Evolutionary conservation across 495 filamentous ascomycete genomes (phyloP).

Genomic region (Xylaria cubensis): DNA sequence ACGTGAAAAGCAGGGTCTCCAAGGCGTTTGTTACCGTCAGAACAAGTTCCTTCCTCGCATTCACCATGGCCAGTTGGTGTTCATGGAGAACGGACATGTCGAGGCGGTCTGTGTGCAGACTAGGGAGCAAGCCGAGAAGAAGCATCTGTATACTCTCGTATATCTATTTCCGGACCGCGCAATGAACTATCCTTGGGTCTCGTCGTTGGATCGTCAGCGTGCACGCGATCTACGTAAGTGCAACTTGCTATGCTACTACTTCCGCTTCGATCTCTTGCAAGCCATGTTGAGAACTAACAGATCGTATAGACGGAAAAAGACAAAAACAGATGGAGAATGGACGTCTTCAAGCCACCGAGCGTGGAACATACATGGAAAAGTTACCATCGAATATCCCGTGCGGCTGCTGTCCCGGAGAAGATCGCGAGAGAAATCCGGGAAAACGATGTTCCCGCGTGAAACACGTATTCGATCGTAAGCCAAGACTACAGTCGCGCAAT

Average conservation of each 20-base stretch:
- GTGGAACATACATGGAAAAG: conserved; percentile 28
- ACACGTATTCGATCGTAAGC: not conserved
- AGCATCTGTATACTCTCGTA: conserved; percentile 36
- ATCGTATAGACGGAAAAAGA: conserved; percentile 31
- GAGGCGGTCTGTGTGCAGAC: conserved; percentile 24
- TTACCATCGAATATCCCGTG: conserved; percentile 24
- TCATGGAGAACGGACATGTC: conserved; percentile 36
- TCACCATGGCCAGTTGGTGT: conserved; percentile 33
- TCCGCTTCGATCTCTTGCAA: not conserved
- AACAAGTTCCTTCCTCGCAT: conserved; percentile 40
- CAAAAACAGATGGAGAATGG: conserved; percentile 22
- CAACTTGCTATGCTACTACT: not conserved
- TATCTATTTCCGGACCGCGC: conserved; percentile 51
- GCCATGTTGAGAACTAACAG: conserved; percentile 11
- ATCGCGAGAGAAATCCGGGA: conserved; percentile 29
- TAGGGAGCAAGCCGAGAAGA: conserved; percentile 28
- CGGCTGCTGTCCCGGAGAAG: conserved; percentile 35
- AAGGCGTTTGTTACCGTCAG: conserved; percentile 49
- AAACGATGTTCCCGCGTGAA: not conserved
- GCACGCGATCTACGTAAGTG: conserved; percentile 47
- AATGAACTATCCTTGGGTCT: conserved; percentile 48
- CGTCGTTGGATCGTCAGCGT: conserved; percentile 33
- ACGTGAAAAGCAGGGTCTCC: conserved; percentile 36
- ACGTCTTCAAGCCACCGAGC: conserved; percentile 24
- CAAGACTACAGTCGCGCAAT: not conserved